A percentile compares a stretch with the other conserved stretches of the same genome.
Evolutionary conservation across 2,329 filamentous ascomycete genomes (phyloP).

Genomic region (Monilinia fructigena): DNA sequence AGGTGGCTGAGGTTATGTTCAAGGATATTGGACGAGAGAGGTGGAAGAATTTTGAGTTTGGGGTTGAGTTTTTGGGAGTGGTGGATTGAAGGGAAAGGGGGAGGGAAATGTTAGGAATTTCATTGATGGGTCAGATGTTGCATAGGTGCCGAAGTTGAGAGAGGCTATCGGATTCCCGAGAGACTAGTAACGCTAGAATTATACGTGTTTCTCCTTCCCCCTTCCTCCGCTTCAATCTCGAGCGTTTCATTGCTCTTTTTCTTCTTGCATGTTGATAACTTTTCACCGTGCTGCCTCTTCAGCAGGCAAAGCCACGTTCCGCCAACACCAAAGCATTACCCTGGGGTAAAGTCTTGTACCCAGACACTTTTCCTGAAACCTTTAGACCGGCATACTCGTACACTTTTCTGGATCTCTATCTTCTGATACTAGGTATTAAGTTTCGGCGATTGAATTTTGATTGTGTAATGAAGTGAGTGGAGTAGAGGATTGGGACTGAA

Average conservation of each 20-base stretch:
- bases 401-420: not conserved
- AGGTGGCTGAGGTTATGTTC: conserved; percentile 4
- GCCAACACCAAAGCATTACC: not conserved
- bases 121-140: not conserved
- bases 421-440: not conserved
- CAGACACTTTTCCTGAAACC: not conserved
- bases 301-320: not conserved
- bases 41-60: conserved; percentile 11
- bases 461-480: not conserved
- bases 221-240: not conserved
- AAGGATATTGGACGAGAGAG: not conserved
- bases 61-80: not conserved
- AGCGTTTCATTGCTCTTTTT: too few relatives aligned
- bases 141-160: too few relatives aligned
- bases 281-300: not conserved
- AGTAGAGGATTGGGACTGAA: not conserved
- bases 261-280: not conserved
- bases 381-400: not conserved
- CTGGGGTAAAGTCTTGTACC: not conserved
- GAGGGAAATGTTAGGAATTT: not conserved
- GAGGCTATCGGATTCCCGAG: too few relatives aligned
- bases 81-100: not conserved
- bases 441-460: not conserved
- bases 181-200: too few relatives aligned
- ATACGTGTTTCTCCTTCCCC: not conserved